Evolutionary conservation across 148 eudicot genomes (phyloP), one percentile per base, ranked within the genome.

Genomic region (Rhododendron williamsianum): DNA sequence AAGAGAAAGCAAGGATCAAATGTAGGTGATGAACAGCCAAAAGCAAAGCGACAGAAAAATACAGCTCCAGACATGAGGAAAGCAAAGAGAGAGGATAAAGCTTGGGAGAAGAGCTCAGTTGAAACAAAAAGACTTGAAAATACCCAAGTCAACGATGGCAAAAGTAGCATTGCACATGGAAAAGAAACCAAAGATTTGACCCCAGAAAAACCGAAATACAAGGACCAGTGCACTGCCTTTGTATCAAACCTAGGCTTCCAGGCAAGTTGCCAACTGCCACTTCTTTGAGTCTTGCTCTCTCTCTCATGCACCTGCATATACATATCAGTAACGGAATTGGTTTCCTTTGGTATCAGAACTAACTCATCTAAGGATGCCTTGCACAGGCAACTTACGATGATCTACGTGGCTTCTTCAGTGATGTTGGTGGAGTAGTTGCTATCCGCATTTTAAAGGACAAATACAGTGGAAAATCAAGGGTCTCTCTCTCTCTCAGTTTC

Each of bases 201-300:
- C 9, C 73, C 82, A 81, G 92, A 83, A 81, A 95, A 91, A 83
- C 86, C 87, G 48, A 87, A 83, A 56, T 95, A 88, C 86, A 89
- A 90, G 82, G 99, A 97, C 86, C 93, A 95, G 81, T 95, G 98
- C 93, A 97, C 99, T 78, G 98, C 90, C 83, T 97, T 93, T 86
- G 51, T 97, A 58, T 97, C 99, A 77, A 97, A 97, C 86, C 94
- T 97, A 83, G 89, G 78, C 88, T 69, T 90, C 15, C 84, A 91
- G 91, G 99, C 88, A 82, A 87, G 93, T 87, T 73, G 15, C 60
- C n/a, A 9, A 23, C 48, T 85, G 83, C 48, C 79, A 69, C 36
- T 78, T 77, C 60, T 54, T 52, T 19, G 56, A 60, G 72, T 79
- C 58, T 69, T 38, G 36, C 46, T 46, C 49, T 46, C 82, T 65